These are phyloP conservation scores for Pestalotiopsis sp. DNA, from an alignment of 2,329 filamentous ascomycete genomes.

Conservation along the genomic window DNA sequence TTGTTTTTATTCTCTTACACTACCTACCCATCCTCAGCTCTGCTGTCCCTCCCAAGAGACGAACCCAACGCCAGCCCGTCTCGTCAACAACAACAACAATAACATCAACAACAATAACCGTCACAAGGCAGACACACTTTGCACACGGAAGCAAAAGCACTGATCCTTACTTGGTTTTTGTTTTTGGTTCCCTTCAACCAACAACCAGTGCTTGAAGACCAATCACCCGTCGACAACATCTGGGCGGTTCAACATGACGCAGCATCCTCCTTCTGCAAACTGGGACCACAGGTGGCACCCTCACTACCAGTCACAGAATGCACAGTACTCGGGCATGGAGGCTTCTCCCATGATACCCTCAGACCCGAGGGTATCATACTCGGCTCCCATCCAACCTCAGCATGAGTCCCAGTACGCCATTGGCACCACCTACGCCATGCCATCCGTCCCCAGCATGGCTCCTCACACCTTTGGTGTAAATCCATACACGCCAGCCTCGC, in stretches of 20 bases:
- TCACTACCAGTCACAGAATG: constrained; percentile 41
- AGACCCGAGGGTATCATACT: constrained; percentile 42
- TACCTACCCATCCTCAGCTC: not conserved
- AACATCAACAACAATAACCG: not conserved
- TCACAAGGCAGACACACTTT: not conserved
- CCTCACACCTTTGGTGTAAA: constrained; percentile 47
- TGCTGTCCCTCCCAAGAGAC: not conserved
- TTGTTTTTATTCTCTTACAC: constrained; percentile 5
- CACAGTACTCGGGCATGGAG: constrained; percentile 53
- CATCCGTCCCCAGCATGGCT: constrained; percentile 44
- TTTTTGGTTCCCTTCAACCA: not conserved
- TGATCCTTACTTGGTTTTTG: not conserved
- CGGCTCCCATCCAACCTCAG: constrained; percentile 43
- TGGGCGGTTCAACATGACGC: constrained; percentile 34
- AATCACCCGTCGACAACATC: not conserved
- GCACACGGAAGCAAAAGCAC: not conserved
- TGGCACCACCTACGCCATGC: constrained; percentile 44
- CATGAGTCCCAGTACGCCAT: constrained; percentile 52
- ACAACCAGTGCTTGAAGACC: not conserved
- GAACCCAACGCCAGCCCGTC: not conserved
- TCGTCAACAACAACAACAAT: not conserved
- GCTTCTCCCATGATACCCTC: constrained; percentile 49
- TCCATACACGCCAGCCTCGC: constrained; percentile 38
- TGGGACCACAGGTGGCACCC: constrained; percentile 58
- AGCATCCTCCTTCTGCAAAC: constrained; percentile 44